These are phyloP conservation scores for Polymyxa betae DNA, from an alignment of 208 protist genomes.

Conservation along the genomic window DNA sequence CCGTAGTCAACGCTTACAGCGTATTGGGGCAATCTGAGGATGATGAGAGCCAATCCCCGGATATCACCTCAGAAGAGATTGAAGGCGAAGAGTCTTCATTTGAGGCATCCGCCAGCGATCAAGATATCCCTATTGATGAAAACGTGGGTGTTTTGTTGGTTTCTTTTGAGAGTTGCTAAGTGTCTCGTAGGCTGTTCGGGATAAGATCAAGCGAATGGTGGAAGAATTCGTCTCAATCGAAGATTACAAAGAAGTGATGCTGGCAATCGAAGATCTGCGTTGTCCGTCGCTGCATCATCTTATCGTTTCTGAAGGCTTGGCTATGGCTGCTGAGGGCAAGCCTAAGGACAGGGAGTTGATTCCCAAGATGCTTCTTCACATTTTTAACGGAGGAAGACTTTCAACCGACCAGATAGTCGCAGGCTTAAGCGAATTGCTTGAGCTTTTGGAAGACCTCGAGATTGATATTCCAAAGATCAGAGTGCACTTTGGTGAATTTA, in stretches of 20 bases:
- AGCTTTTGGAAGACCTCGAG: conserved; percentile 21
- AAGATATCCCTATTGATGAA: background rate
- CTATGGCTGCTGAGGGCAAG: conserved; percentile 2
- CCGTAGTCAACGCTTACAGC: too few relatives aligned
- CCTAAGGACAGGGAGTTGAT: background rate
- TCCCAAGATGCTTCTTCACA: background rate
- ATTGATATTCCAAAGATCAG: conserved; percentile 23
- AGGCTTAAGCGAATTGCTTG: background rate
- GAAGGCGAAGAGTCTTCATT: background rate
- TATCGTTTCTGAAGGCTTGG: background rate
- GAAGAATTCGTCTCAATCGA: background rate
- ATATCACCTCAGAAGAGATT: background rate
- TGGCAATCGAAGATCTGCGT: background rate
- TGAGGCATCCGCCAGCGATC: background rate
- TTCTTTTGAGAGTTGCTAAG: background rate
- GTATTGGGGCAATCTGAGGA: too few relatives aligned
- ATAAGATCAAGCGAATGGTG: background rate
- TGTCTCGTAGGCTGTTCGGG: background rate
- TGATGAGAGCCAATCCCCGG: too few relatives aligned
- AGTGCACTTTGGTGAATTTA: conserved; percentile 1
- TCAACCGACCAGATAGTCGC: background rate
- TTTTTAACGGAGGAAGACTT: background rate
- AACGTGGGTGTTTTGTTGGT: background rate
- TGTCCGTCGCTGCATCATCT: background rate
- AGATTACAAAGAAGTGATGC: background rate